A percentile compares a stretch with the other conserved stretches of the same genome.
Conservation (phyloP, 208 protist species). For the Acanthamoeba sp. region DNA sequence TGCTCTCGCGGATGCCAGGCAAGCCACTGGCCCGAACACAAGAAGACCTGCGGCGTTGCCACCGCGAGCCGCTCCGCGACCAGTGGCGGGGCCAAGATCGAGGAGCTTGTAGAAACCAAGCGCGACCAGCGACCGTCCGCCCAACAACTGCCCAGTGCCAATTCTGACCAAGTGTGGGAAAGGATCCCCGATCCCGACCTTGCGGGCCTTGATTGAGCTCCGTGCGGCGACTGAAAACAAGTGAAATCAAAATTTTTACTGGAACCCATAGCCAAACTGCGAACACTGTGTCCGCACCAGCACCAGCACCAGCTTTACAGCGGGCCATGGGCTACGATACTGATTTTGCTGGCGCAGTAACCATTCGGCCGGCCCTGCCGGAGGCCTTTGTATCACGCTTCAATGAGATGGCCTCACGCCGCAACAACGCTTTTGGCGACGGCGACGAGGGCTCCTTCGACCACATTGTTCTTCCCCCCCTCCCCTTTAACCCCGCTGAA, state of each 20-base stretch:
- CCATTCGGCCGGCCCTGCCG: no score
- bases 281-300: no score
- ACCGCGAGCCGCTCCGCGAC: neutral
- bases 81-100: constrained; percentile 38
- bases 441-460: constrained; percentile 19
- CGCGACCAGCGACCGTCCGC: neutral
- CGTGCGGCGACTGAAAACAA: no score
- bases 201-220: neutral
- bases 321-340: no score
- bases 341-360: no score
- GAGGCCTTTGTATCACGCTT: no score
- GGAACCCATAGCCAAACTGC: no score
- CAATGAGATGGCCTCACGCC: neutral
- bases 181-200: neutral
- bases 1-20: constrained; percentile 73
- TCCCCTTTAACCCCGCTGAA: no score
- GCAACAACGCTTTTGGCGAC: neutral
- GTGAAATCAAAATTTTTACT: no score
- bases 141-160: neutral
- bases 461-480: neutral
- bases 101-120: constrained; percentile 27
- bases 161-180: constrained; percentile 31
- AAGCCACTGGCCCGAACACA: constrained; percentile 39
- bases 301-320: no score
- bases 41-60: constrained; percentile 59